Conservation (phyloP, 768 basidiomycete species). For the Galerina sulciceps region DNA sequence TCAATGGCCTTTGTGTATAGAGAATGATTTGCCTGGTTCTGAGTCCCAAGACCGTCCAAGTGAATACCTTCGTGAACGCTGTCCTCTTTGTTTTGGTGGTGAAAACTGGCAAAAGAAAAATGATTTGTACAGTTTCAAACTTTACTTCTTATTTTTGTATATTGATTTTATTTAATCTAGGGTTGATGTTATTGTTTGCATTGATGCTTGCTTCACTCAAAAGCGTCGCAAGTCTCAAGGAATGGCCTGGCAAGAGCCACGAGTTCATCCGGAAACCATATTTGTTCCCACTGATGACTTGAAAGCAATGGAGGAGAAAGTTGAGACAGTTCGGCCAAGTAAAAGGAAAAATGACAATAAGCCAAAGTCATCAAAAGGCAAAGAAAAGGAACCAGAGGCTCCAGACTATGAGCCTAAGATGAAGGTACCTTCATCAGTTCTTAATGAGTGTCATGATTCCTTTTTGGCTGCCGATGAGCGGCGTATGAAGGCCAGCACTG, state of each 20-base stretch:
- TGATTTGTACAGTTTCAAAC: background rate
- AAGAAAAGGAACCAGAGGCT: background rate
- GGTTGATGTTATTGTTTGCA: background rate
- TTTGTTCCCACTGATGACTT: background rate
- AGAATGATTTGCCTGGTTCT: background rate
- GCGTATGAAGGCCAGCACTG: conserved; percentile 30
- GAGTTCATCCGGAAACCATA: background rate
- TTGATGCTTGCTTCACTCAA: background rate
- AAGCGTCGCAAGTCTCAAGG: background rate
- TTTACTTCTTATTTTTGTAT: background rate
- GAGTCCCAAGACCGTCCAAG: background rate
- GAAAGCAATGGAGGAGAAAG: background rate
- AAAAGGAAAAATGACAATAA: background rate
- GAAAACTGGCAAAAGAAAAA: background rate
- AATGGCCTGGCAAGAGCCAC: background rate
- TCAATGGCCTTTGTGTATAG: background rate
- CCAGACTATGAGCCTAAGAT: conserved; percentile 21
- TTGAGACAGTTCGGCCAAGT: background rate
- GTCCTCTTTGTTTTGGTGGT: background rate
- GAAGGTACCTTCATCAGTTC: conserved; percentile 29
- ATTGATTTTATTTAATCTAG: background rate
- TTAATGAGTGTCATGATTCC: conserved; percentile 35
- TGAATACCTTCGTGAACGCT: background rate
- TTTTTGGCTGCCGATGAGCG: conserved; percentile 34
- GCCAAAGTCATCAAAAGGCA: conserved; percentile 7